phyloP scores from a whole-genome alignment of 495 filamentous ascomycete species.

The Aspergillus carlsbadensis region DNA sequence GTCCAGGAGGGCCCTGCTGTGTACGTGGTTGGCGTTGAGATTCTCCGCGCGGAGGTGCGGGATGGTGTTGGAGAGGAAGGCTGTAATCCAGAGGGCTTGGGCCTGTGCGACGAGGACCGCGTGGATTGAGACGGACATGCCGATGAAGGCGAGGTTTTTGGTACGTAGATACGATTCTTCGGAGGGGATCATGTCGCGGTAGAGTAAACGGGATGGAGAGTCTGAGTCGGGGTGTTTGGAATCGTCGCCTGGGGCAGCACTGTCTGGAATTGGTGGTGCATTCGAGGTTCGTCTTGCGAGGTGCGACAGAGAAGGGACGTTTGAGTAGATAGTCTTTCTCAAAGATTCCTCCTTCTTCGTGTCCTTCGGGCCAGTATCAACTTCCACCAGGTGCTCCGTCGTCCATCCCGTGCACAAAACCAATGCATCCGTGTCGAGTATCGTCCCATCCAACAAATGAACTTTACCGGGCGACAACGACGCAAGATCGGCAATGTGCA shows the following conservation, averaged over 20 bases:
- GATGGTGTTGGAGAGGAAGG: conserved; percentile 47
- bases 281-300: not conserved
- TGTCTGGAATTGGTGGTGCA: not conserved
- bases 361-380: not conserved
- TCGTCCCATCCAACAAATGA: conserved; percentile 48
- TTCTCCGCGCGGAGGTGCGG: not conserved
- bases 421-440: conserved; percentile 57
- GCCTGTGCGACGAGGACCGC: conserved; percentile 52
- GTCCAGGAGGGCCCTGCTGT: conserved; percentile 48
- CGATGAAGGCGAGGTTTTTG: conserved; percentile 58
- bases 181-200: conserved; percentile 61
- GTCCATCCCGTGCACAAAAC: conserved; percentile 60
- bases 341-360: not conserved
- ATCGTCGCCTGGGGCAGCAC: too few relatives aligned
- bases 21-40: not conserved
- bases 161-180: conserved; percentile 37
- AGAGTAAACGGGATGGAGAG: not conserved
- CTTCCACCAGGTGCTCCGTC: conserved; percentile 11
- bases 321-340: not conserved
- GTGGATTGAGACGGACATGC: conserved; percentile 50
- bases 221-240: too few relatives aligned
- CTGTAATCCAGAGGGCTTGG: conserved; percentile 63
- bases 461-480: conserved; percentile 37
- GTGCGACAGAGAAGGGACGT: not conserved
- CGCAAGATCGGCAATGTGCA: conserved; percentile 58